Percentiles rank a stretch among this genome's conserved stretches.
These are phyloP conservation scores for Galerina sulciceps DNA, from an alignment of 768 basidiomycete species.

Conservation along the genomic window DNA sequence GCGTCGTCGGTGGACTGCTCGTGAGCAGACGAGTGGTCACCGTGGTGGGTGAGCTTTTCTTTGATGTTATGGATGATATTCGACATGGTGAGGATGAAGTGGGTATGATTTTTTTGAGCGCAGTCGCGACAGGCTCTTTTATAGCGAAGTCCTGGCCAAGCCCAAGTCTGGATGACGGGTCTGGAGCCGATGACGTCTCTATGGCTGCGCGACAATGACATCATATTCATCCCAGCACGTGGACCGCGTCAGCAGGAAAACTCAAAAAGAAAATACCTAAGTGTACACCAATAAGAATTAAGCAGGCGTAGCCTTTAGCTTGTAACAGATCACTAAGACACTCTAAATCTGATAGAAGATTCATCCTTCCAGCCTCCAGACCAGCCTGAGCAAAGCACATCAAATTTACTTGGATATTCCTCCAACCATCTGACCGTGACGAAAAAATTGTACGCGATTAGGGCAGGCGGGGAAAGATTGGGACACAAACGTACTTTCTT, in stretches of 20 bases:
- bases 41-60: conserved; percentile 18
- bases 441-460: neutral
- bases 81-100: conserved; percentile 21
- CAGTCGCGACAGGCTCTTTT: neutral
- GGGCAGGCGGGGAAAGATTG: neutral
- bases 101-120: conserved; percentile 1
- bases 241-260: too few relatives aligned
- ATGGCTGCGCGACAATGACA: too few relatives aligned
- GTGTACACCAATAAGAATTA: too few relatives aligned
- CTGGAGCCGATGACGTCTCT: conserved; percentile 2
- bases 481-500: conserved; percentile 54
- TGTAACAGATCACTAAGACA: too few relatives aligned
- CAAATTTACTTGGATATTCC: neutral
- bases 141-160: neutral
- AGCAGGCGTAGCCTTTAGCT: too few relatives aligned
- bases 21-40: neutral
- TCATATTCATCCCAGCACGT: too few relatives aligned
- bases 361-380: too few relatives aligned
- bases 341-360: too few relatives aligned
- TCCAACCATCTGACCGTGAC: conserved; percentile 1
- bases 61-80: conserved; percentile 30
- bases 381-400: neutral
- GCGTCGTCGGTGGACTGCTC: conserved; percentile 15
- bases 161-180: neutral
- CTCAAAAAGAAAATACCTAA: too few relatives aligned